phyloP scores from a whole-genome alignment of 1,284 basidiomycete genomes.

The Ustilago trichophora region DNA sequence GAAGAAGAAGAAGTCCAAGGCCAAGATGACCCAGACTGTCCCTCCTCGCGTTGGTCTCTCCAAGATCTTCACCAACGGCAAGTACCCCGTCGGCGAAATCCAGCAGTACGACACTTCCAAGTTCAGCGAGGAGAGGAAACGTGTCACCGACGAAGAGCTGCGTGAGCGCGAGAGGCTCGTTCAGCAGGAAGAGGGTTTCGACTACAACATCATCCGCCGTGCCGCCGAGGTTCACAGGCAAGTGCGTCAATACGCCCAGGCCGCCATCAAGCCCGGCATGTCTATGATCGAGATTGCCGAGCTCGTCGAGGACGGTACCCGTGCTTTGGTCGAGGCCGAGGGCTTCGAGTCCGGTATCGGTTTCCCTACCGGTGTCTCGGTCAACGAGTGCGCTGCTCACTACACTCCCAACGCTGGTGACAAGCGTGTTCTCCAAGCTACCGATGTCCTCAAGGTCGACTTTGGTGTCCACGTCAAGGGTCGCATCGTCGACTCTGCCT shows the following conservation, averaged over 20 bases:
- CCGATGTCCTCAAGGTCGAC: conserved; percentile 95
- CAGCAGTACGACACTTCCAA: conserved; percentile 77
- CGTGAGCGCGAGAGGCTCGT: conserved; percentile 77
- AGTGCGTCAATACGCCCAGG: conserved; percentile 82
- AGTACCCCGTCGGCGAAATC: conserved; percentile 90
- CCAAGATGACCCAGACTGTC: conserved; percentile 75
- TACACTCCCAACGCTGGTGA: conserved; percentile 97
- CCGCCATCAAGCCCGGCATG: conserved; percentile 90
- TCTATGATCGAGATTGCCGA: conserved; percentile 93
- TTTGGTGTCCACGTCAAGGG: conserved; percentile 97
- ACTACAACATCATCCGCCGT: conserved; percentile 86
- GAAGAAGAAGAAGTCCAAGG: conserved; percentile 64
- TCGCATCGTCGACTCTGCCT: conserved; percentile 92
- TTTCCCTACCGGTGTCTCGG: conserved; percentile 94
- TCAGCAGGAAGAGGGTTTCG: conserved; percentile 68
- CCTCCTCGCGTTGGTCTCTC: conserved; percentile 90
- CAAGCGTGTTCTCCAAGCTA: conserved; percentile 81
- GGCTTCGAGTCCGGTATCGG: conserved; percentile 87
- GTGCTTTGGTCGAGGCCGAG: conserved; percentile 84
- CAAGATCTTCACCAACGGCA: conserved; percentile 85
- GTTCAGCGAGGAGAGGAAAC: conserved; percentile 74
- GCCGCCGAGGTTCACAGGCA: conserved; percentile 93
- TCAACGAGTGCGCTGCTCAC: conserved; percentile 96
- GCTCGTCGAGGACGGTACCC: conserved; percentile 79
- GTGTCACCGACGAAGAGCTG: conserved; percentile 89